phyloP scores from a whole-genome alignment of 257 asterid species.

The Coffea canephora region DNA sequence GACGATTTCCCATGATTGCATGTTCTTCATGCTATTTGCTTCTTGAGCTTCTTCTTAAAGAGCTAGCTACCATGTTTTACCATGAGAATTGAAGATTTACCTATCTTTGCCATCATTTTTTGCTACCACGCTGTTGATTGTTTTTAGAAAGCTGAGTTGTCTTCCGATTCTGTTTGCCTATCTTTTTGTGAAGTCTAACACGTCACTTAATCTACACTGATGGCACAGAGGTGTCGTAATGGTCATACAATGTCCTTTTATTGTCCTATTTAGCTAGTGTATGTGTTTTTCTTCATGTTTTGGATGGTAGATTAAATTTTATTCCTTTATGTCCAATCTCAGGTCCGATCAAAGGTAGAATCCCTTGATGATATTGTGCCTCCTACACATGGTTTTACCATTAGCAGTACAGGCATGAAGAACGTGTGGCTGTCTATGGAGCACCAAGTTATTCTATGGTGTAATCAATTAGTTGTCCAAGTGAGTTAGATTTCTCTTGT shows the following conservation, averaged over 20 bases:
- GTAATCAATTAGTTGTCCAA: conserved; percentile 79
- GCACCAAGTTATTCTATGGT: conserved; percentile 94
- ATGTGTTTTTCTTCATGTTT: neutral
- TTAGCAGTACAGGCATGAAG: conserved; percentile 78
- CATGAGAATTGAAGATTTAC: neutral
- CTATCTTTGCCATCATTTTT: neutral
- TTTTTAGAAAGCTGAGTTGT: neutral
- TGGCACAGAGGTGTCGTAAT: neutral
- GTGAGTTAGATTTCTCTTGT: conserved; percentile 48
- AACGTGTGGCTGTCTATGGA: conserved; percentile 99
- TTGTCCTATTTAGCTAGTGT: neutral
- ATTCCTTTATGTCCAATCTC: conserved; percentile 20
- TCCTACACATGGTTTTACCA: conserved; percentile 84
- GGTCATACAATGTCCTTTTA: neutral
- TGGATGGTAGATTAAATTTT: conserved; percentile 1
- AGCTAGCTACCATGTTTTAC: neutral
- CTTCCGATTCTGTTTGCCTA: neutral
- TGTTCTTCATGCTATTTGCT: neutral
- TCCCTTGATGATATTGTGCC: conserved; percentile 96
- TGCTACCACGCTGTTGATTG: neutral
- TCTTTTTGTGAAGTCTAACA: neutral
- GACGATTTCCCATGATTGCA: neutral
- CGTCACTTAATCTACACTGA: neutral
- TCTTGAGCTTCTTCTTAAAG: neutral
- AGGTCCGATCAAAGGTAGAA: conserved; percentile 89